These are phyloP conservation scores for Cryptosporidium sp. DNA, from an alignment of 169 alveolate genomes.

Conservation along the genomic window DNA sequence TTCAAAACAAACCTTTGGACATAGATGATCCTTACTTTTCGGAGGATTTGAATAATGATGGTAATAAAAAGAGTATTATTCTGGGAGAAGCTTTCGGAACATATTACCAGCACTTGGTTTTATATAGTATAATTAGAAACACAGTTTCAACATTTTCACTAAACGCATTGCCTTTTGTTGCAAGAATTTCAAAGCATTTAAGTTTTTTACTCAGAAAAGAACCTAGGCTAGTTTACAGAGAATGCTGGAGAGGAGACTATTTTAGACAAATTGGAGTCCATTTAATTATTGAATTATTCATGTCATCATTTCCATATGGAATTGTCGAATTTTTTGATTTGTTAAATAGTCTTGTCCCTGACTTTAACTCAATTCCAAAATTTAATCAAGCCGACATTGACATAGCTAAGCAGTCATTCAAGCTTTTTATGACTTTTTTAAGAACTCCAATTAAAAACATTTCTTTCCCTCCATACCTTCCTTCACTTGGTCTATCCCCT, in stretches of 20 bases:
- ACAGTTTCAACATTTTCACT: slow-evolving; percentile 64
- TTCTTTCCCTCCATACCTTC: slow-evolving; percentile 57
- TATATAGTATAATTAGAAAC: slow-evolving; percentile 41
- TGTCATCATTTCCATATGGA: slow-evolving; percentile 60
- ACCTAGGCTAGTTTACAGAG: slow-evolving; percentile 51
- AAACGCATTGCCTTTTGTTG: slow-evolving; percentile 26
- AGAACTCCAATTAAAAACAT: slow-evolving; percentile 35
- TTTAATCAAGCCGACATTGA: slow-evolving; percentile 12
- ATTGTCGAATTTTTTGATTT: slow-evolving; percentile 65
- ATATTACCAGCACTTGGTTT: slow-evolving; percentile 34
- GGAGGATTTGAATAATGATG: background rate
- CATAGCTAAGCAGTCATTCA: slow-evolving; percentile 47
- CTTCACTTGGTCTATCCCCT: slow-evolving; percentile 24
- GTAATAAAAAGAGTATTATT: background rate
- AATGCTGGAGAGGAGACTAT: slow-evolving; percentile 75
- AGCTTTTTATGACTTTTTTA: slow-evolving; percentile 35
- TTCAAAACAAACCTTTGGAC: background rate
- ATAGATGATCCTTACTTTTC: background rate
- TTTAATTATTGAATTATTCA: slow-evolving; percentile 38
- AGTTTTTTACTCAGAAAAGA: slow-evolving; percentile 39
- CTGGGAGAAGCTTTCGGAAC: slow-evolving; percentile 64
- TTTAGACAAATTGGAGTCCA: slow-evolving; percentile 71
- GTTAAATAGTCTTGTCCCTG: slow-evolving; percentile 49
- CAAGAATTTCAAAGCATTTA: slow-evolving; percentile 41
- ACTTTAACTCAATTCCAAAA: slow-evolving; percentile 38